A percentile compares a stretch with the other conserved stretches of the same genome.
Conservation (phyloP, 306 rosid genomes). For the Mimosa pudica region DNA sequence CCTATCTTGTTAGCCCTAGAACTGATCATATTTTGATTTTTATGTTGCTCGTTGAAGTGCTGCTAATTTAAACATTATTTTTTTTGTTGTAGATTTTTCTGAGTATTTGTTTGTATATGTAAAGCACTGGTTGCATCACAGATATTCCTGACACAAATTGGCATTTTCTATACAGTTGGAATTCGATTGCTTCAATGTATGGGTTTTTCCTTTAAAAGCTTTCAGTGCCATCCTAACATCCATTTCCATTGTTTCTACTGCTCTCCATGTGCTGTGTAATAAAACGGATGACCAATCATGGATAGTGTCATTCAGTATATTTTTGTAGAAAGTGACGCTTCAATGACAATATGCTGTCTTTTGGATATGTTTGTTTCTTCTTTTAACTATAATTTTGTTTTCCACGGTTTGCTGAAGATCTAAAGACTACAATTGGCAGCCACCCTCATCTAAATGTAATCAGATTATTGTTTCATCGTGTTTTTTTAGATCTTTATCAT, state of each 20-base stretch:
- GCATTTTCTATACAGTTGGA: background rate
- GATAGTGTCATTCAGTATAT: background rate
- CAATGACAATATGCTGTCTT: slow-evolving; percentile 1
- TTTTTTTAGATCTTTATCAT: slow-evolving; percentile 5
- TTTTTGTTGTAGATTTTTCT: background rate
- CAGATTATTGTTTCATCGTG: background rate
- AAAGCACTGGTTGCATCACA: background rate
- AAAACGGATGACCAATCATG: slow-evolving; percentile 5
- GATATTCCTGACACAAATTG: background rate
- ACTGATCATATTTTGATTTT: background rate
- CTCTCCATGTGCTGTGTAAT: background rate
- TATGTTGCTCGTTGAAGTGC: slow-evolving; percentile 17
- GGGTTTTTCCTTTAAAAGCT: background rate
- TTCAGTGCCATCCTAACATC: slow-evolving; percentile 12
- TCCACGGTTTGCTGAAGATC: slow-evolving; percentile 10
- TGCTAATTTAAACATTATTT: slow-evolving; percentile 7
- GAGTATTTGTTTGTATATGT: background rate
- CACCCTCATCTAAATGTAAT: background rate
- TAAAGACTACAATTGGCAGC: background rate
- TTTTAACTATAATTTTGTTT: background rate
- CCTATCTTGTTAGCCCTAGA: slow-evolving; percentile 35
- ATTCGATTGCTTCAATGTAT: background rate
- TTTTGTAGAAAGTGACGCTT: slow-evolving; percentile 10
- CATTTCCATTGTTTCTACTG: slow-evolving; percentile 19
- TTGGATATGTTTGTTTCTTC: background rate